Evolutionary conservation across 805 yeast species (phyloP).

Genomic region (Wickerhamomyces queroliae): DNA sequence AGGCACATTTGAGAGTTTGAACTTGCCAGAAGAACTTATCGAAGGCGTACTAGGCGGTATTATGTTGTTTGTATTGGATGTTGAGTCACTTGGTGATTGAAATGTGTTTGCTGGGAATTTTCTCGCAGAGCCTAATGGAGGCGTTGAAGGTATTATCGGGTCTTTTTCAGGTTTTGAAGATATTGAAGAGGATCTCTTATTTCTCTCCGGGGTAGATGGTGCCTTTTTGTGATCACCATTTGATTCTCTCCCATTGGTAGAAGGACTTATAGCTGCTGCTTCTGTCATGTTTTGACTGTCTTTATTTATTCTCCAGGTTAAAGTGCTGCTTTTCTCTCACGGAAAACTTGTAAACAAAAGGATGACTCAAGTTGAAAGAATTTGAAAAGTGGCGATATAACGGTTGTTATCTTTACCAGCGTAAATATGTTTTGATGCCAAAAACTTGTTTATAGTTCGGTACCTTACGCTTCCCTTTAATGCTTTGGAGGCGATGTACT

Average conservation of each 20-base stretch:
- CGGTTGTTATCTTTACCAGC: no score
- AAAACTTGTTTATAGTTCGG: no score
- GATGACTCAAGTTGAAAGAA: no score
- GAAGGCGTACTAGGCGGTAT: slow-evolving; percentile 21
- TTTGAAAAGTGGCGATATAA: no score
- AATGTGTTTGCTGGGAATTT: slow-evolving; percentile 4
- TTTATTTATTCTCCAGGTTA: no score
- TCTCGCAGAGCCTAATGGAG: slow-evolving; percentile 7
- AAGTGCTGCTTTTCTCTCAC: no score
- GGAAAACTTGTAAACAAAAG: no score
- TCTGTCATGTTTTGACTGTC: slow-evolving; percentile 13
- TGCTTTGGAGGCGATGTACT: no score
- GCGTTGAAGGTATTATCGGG: slow-evolving; percentile 16
- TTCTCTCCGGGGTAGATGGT: slow-evolving; percentile 12
- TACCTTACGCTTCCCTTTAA: no score
- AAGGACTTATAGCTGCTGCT: slow-evolving; percentile 5
- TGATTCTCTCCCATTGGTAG: neutral
- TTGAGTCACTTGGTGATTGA: slow-evolving; percentile 15
- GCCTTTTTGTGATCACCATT: neutral
- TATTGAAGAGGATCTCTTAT: neutral
- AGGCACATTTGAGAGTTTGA: slow-evolving; percentile 19
- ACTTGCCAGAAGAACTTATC: slow-evolving; percentile 1
- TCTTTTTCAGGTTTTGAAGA: neutral
- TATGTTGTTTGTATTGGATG: slow-evolving; percentile 3
- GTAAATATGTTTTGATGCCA: no score